phyloP scores from a whole-genome alignment of 2,329 filamentous ascomycete genomes.

The Colletotrichum musicola region DNA sequence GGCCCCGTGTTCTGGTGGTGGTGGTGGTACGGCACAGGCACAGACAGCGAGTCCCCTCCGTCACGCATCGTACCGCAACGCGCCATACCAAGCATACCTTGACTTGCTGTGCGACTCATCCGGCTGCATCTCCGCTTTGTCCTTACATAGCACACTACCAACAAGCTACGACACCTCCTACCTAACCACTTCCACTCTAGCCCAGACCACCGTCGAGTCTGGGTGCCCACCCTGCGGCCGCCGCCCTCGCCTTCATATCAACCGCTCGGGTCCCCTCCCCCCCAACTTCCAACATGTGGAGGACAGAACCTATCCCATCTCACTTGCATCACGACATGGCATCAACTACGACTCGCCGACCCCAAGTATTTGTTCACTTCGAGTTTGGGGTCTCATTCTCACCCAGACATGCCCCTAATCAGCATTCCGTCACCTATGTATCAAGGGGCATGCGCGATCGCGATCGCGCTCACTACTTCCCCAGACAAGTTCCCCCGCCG shows the following conservation, averaged over 20 bases:
- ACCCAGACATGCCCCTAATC: constrained; percentile 56
- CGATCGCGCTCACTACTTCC: constrained; percentile 55
- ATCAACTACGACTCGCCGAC: constrained; percentile 47
- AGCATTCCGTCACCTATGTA: constrained; percentile 60
- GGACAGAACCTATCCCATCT: constrained; percentile 41
- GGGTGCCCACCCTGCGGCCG: constrained; percentile 16
- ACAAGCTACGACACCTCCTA: no score
- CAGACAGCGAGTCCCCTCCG: constrained; percentile 9
- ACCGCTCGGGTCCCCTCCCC: constrained; percentile 12
- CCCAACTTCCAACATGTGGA: constrained; percentile 42
- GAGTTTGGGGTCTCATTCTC: constrained; percentile 66
- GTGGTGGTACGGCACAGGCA: constrained; percentile 2
- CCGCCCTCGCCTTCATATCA: constrained; percentile 28
- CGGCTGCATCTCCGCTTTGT: constrained; percentile 38
- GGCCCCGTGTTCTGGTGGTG: constrained; percentile 11
- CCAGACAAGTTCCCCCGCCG: constrained; percentile 59
- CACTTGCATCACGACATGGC: constrained; percentile 44
- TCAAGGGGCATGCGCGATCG: constrained; percentile 61
- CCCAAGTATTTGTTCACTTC: constrained; percentile 63
- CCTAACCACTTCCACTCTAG: constrained; percentile 16
- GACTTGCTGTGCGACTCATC: constrained; percentile 20
- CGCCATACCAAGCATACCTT: constrained; percentile 12
- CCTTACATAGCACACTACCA: background rate
- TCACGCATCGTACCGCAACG: constrained; percentile 11
- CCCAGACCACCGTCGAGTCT: constrained; percentile 32